Evolutionary conservation across 208 protist species (phyloP).

Genomic region (Crithidia expoeki): DNA sequence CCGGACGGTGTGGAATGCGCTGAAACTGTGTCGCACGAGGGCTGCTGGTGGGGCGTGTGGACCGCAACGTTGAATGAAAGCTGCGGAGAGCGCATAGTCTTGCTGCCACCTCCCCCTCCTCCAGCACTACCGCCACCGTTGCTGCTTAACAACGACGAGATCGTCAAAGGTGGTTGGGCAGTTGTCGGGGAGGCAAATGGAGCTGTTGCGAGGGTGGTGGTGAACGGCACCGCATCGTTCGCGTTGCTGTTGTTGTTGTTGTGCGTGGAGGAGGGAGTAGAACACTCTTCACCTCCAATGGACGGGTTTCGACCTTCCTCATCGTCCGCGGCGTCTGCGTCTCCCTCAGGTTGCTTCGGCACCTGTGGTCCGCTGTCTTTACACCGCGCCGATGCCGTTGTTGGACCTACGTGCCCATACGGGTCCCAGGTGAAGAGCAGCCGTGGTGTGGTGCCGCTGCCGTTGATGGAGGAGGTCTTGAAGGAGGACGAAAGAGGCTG

Average conservation of each 20-base stretch:
- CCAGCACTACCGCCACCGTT: neutral
- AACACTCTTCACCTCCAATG: constrained; percentile 23
- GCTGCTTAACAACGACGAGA: constrained; percentile 13
- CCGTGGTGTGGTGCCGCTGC: constrained; percentile 22
- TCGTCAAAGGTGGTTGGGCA: constrained; percentile 29
- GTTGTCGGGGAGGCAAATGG: neutral
- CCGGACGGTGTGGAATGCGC: constrained; percentile 32
- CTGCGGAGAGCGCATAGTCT: constrained; percentile 1
- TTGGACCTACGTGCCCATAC: constrained; percentile 11
- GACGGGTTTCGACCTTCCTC: constrained; percentile 16
- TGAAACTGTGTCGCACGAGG: constrained; percentile 10
- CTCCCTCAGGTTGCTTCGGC: constrained; percentile 8
- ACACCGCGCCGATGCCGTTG: neutral
- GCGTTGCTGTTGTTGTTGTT: constrained; percentile 1
- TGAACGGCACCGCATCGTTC: no score
- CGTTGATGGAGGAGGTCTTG: constrained; percentile 13
- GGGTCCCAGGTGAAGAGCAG: constrained; percentile 38
- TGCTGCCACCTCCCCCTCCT: neutral
- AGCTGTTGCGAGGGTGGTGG: neutral
- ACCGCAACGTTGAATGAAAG: constrained; percentile 9
- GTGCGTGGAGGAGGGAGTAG: constrained; percentile 23
- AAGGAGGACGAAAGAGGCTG: constrained; percentile 9
- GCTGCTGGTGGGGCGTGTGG: constrained; percentile 13
- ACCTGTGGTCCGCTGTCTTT: neutral
- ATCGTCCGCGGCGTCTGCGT: neutral